Evolutionary conservation across 768 basidiomycete genomes (phyloP).

Genomic region (Boletus eberwhitei): DNA sequence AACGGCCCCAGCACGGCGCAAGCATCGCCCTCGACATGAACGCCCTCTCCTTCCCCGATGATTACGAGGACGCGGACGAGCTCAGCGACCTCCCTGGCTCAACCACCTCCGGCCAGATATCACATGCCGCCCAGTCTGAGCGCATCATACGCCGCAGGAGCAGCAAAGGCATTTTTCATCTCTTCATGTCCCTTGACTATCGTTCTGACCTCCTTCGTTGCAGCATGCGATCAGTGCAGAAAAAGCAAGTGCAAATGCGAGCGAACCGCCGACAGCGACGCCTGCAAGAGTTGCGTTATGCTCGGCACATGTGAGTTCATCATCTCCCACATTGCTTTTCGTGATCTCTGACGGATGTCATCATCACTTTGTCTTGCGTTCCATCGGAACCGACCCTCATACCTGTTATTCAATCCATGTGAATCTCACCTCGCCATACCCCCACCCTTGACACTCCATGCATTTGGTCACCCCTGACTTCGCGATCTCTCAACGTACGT

Average conservation of each 20-base stretch:
- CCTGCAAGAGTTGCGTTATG: constrained; percentile 76
- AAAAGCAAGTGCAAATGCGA: constrained; percentile 92
- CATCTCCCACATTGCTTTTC: neutral
- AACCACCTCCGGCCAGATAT: constrained; percentile 20
- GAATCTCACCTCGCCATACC: neutral
- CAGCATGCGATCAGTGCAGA: constrained; percentile 86
- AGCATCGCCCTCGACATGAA: constrained; percentile 23
- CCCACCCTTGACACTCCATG: neutral
- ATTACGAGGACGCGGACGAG: constrained; percentile 60
- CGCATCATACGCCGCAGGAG: constrained; percentile 66
- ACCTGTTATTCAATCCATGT: constrained; percentile 1
- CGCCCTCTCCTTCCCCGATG: constrained; percentile 51
- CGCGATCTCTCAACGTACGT: constrained; percentile 6
- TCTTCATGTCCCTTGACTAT: neutral
- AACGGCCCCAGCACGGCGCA: constrained; percentile 11
- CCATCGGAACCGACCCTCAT: constrained; percentile 8
- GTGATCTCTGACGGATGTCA: constrained; percentile 10
- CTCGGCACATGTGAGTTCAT: constrained; percentile 59
- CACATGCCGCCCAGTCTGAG: constrained; percentile 30
- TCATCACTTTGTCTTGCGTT: neutral
- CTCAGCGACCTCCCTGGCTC: constrained; percentile 43
- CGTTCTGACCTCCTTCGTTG: neutral
- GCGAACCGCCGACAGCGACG: constrained; percentile 52
- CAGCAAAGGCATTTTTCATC: constrained; percentile 57
- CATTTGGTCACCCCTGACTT: constrained; percentile 3